These are phyloP conservation scores for Pichia kudriavzevii DNA, from an alignment of 1,139 yeast species.

Conservation along the genomic window DNA sequence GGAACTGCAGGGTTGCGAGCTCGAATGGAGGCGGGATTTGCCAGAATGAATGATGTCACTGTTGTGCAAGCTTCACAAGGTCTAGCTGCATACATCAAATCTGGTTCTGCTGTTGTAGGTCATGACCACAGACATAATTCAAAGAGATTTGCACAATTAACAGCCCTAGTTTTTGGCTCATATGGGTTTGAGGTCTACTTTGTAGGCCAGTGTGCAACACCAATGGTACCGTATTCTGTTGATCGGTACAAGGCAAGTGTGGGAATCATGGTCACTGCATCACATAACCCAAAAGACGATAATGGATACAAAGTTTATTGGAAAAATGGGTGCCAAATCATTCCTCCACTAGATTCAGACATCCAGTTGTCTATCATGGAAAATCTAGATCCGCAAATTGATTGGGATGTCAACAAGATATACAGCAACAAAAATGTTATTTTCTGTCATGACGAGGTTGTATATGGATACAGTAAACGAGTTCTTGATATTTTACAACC, in stretches of 20 bases:
- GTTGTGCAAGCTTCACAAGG: constrained; percentile 93
- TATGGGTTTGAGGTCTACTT: constrained; percentile 64
- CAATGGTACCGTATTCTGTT: constrained; percentile 84
- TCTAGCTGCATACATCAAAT: constrained; percentile 47
- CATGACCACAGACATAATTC: constrained; percentile 90
- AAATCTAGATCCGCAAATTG: constrained; percentile 46
- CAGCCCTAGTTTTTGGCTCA: constrained; percentile 67
- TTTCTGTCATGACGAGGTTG: constrained; percentile 25
- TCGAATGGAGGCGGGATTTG: constrained; percentile 84
- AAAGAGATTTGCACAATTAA: constrained; percentile 64
- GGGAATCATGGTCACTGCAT: constrained; percentile 95
- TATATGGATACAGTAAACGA: constrained; percentile 31
- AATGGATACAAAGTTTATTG: constrained; percentile 96
- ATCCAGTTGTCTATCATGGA: constrained; percentile 59
- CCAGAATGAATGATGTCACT: constrained; percentile 83
- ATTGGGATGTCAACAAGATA: constrained; percentile 42
- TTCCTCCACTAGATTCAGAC: constrained; percentile 77
- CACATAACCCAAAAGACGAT: constrained; percentile 89
- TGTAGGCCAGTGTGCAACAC: constrained; percentile 73
- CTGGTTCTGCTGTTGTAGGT: constrained; percentile 64
- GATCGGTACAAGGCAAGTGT: constrained; percentile 56
- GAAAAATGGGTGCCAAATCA: constrained; percentile 90
- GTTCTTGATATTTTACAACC: constrained; percentile 29
- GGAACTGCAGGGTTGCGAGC: constrained; percentile 93
- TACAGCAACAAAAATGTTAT: constrained; percentile 23